Conservation (phyloP, 169 alveolate genomes). For the Eimeria praecox region DNA sequence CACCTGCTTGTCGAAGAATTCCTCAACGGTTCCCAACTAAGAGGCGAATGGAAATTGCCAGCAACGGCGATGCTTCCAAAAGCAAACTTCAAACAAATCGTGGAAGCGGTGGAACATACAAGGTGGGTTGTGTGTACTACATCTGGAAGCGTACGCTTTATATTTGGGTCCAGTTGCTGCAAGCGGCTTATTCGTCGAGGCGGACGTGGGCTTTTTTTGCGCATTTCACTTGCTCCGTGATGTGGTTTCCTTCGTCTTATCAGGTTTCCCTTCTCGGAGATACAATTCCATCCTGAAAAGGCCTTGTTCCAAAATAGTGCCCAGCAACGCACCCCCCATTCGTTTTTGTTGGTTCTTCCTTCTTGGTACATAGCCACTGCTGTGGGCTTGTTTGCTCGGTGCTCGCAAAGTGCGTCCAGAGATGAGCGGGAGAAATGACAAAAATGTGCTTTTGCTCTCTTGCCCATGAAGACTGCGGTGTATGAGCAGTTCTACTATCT, state of each 20-base stretch:
- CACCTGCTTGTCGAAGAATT: background rate
- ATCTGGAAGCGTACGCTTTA: background rate
- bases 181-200: background rate
- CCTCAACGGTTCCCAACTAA: background rate
- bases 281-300: conserved; percentile 71
- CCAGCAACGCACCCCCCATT: background rate
- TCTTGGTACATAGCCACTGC: background rate
- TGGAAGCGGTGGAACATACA: background rate
- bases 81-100: background rate
- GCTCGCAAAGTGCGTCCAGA: background rate
- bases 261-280: conserved; percentile 66
- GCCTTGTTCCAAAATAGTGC: conserved; percentile 31
- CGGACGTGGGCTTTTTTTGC: background rate
- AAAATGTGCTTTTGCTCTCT: background rate
- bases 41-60: background rate
- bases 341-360: background rate
- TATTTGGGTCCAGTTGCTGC: background rate
- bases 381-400: conserved; percentile 1
- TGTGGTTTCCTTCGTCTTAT: background rate
- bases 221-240: background rate
- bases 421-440: background rate
- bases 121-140: background rate
- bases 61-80: background rate
- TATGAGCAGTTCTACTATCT: conserved; percentile 16
- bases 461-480: conserved; percentile 5